phyloP scores from a whole-genome alignment of 345 rosid species.

The Trapa incisa region DNA sequence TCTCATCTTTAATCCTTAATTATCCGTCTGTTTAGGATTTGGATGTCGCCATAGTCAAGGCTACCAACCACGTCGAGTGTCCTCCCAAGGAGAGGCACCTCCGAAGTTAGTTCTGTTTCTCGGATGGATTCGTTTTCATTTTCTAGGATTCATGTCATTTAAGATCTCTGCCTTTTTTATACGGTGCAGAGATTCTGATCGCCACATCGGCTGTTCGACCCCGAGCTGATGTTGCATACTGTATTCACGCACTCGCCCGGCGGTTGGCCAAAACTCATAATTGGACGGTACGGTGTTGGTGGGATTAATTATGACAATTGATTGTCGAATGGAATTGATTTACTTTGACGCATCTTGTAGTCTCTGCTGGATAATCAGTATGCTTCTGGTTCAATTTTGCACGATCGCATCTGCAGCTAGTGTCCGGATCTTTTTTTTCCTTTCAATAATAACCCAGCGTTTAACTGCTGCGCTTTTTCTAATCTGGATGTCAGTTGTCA shows the following conservation, averaged over 20 bases:
- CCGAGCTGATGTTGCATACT: slow-evolving; percentile 87
- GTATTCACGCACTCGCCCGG: slow-evolving; percentile 75
- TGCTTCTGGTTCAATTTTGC: background rate
- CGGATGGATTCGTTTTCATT: slow-evolving; percentile 16
- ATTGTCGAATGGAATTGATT: background rate
- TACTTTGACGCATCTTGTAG: background rate
- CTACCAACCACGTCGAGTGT: slow-evolving; percentile 94
- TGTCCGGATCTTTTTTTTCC: background rate
- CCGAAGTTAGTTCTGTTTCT: slow-evolving; percentile 40
- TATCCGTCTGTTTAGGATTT: slow-evolving; percentile 46
- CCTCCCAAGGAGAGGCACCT: slow-evolving; percentile 96
- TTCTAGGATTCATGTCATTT: slow-evolving; percentile 2
- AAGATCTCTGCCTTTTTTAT: background rate
- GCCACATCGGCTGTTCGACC: slow-evolving; percentile 74
- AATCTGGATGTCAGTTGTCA: background rate
- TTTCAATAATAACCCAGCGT: too few species aligned
- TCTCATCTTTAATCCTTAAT: slow-evolving; percentile 2
- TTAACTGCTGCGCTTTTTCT: background rate
- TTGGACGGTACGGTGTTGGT: slow-evolving; percentile 51
- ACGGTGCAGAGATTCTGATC: slow-evolving; percentile 47
- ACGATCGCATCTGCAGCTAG: background rate
- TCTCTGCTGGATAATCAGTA: background rate
- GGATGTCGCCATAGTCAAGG: slow-evolving; percentile 97
- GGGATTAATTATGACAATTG: background rate
- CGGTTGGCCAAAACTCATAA: slow-evolving; percentile 75